A percentile compares a stretch with the other conserved stretches of the same genome.
These are phyloP conservation scores for Sugiyamaella mastotermitis DNA, from an alignment of 805 yeast genomes.

Conservation along the genomic window DNA sequence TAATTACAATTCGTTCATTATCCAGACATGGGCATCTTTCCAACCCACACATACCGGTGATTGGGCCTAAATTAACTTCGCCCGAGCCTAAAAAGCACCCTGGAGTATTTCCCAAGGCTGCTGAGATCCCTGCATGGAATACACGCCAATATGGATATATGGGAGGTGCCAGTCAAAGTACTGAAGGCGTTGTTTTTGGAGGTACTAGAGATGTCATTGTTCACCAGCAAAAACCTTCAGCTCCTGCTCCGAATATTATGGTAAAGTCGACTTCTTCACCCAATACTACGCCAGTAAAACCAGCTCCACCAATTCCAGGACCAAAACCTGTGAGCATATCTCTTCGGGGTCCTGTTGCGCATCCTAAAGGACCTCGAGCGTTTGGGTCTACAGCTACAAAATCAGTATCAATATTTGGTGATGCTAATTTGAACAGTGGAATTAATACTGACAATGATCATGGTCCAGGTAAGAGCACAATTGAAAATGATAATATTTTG, in stretches of 20 bases:
- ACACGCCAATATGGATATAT: constrained; percentile 54
- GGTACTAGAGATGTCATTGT: constrained; percentile 40
- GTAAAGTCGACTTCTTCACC: constrained; percentile 7
- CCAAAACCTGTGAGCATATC: constrained; percentile 8
- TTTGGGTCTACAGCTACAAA: neutral
- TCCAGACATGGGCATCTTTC: constrained; percentile 60
- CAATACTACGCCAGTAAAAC: neutral
- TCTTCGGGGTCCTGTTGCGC: neutral
- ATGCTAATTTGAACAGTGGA: constrained; percentile 1
- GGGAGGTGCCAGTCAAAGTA: constrained; percentile 44
- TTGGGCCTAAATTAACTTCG: constrained; percentile 53
- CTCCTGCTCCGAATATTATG: constrained; percentile 17
- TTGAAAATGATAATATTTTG: constrained; percentile 5
- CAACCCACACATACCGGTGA: constrained; percentile 43
- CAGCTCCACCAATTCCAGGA: constrained; percentile 6
- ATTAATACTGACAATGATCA: neutral
- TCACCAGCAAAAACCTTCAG: constrained; percentile 9
- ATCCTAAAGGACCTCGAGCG: neutral
- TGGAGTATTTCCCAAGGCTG: constrained; percentile 38
- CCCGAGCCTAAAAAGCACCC: constrained; percentile 42
- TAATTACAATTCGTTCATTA: constrained; percentile 66
- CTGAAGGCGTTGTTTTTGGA: constrained; percentile 52
- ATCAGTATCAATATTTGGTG: constrained; percentile 6
- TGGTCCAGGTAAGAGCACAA: constrained; percentile 10
- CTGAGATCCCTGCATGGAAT: constrained; percentile 45